Evolutionary conservation across 768 basidiomycete genomes (phyloP).

Genomic region (Termitomyces sp.): DNA sequence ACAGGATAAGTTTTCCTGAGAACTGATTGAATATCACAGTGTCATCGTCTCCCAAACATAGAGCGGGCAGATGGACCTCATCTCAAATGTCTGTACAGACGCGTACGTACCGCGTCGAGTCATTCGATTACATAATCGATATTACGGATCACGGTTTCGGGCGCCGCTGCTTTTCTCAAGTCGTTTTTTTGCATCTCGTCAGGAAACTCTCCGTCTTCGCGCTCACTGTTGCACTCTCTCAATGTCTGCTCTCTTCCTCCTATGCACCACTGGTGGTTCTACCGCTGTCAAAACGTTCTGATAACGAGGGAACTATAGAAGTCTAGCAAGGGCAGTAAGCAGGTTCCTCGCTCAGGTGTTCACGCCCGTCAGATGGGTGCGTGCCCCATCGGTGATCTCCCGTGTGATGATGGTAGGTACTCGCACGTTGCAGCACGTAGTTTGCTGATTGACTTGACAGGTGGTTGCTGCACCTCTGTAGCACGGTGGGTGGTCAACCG

Average conservation of each 20-base stretch:
- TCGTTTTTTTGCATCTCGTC: not conserved
- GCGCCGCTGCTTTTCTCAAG: not conserved
- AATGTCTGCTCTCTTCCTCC: not conserved
- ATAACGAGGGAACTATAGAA: not conserved
- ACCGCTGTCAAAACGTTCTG: not conserved
- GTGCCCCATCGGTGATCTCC: not conserved
- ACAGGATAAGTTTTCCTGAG: too few species aligned
- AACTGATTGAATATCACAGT: too few species aligned
- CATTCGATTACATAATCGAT: too few species aligned
- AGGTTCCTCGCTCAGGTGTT: not conserved
- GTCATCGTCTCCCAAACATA: too few species aligned
- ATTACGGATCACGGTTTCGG: too few species aligned
- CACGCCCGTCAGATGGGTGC: not conserved
- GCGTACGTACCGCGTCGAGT: too few species aligned
- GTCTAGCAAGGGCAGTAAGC: not conserved
- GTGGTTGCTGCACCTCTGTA: not conserved
- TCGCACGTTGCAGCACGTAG: too few species aligned
- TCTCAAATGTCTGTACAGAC: too few species aligned
- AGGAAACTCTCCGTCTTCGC: not conserved
- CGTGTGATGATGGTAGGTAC: conserved; percentile 1
- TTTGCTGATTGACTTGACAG: not conserved
- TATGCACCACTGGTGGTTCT: not conserved
- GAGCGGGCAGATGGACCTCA: too few species aligned
- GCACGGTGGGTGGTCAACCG: not conserved
- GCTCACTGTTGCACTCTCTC: not conserved